Evolutionary conservation across 805 yeast species (phyloP).

Genomic region (Suhomyces sp.): DNA sequence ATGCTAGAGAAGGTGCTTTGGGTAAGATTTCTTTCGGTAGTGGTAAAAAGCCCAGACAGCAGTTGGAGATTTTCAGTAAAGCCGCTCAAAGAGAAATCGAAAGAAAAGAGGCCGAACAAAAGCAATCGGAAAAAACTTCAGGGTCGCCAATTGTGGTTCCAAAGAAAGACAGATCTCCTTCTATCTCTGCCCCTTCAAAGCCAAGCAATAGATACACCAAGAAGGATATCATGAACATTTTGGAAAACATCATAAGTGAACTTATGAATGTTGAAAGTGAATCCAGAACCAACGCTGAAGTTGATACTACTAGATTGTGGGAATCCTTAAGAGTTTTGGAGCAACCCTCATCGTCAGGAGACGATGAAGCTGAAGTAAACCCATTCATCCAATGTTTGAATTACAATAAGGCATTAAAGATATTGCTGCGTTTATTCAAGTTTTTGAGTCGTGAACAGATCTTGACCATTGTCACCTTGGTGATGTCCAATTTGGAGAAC

Average conservation of each 20-base stretch:
- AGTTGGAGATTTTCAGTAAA: constrained; percentile 60
- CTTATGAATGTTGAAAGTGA: constrained; percentile 76
- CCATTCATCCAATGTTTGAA: constrained; percentile 82
- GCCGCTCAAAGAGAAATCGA: constrained; percentile 48
- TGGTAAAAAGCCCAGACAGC: constrained; percentile 85
- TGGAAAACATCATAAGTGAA: constrained; percentile 76
- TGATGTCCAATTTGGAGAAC: constrained; percentile 77
- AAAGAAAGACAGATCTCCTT: constrained; percentile 28
- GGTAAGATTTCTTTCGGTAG: constrained; percentile 80
- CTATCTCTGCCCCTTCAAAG: constrained; percentile 32
- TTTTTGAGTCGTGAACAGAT: constrained; percentile 75
- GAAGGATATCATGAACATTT: constrained; percentile 54
- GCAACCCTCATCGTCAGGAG: constrained; percentile 52
- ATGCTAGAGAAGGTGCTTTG: constrained; percentile 78
- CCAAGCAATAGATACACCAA: constrained; percentile 33
- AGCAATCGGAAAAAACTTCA: constrained; percentile 14
- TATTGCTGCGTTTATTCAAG: constrained; percentile 84
- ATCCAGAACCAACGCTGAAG: constrained; percentile 33
- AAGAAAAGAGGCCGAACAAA: constrained; percentile 24
- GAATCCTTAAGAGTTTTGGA: constrained; percentile 72
- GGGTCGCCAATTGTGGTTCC: constrained; percentile 5
- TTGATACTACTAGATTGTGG: constrained; percentile 57
- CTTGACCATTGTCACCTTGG: constrained; percentile 68
- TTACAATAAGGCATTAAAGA: constrained; percentile 83
- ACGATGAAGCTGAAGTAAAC: constrained; percentile 48